Base-by-base conservation (phyloP, 2,329 filamentous ascomycete species). In the Mollisiaceae sp. region DNA sequence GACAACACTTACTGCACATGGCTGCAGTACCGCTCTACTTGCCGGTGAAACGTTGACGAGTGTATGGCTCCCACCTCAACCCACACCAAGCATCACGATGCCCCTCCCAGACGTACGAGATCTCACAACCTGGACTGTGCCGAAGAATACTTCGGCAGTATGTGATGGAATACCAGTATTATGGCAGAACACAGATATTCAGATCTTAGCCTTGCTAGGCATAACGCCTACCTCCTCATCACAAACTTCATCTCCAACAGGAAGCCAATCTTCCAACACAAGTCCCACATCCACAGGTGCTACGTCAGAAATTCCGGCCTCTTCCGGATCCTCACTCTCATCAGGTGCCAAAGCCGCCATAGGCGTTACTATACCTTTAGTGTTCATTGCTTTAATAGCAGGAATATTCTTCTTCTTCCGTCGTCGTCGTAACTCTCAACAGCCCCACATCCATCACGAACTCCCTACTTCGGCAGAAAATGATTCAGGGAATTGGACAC, bases 281-380 rank as follows among this genome's bases (percentile, higher is more conserved):
- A 47, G 20, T 2, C 41, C 64, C n/a, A 35, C 59, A 32, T 20
- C 24, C 6, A 62, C 62, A 5, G 38, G 35, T n/a, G 39, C 59
- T 22, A 15, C 27, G 2, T 27, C 52, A 4, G 50, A 62, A 9
- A 60, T 59, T 12, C 43, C 55, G 9, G 15, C 43, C 2, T n/a
- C 52, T 18, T 20, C 39, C n/a, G 20, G 22, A 14, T 27, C 63
- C 4, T 56, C 20, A 6, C 38, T 70, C 14, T 69, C 69, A 18
- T 60, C 60, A 4, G 55, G 60, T 12, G 67, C 62, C 0, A 71
- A 69, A 59, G 59, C 58, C 11, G 65, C 60, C 9, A 74, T 79
- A 35, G 78, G 72, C 4, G 71, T 79, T 0, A 69, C 71, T 5
- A 66, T 79, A 45, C 76, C 77, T 0, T 20, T 77, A 0, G 71